Evolutionary conservation across 2,329 filamentous ascomycete species (phyloP), one percentile per base, ranked within the genome.

Genomic region (Calonectria pseudoreteaudii): DNA sequence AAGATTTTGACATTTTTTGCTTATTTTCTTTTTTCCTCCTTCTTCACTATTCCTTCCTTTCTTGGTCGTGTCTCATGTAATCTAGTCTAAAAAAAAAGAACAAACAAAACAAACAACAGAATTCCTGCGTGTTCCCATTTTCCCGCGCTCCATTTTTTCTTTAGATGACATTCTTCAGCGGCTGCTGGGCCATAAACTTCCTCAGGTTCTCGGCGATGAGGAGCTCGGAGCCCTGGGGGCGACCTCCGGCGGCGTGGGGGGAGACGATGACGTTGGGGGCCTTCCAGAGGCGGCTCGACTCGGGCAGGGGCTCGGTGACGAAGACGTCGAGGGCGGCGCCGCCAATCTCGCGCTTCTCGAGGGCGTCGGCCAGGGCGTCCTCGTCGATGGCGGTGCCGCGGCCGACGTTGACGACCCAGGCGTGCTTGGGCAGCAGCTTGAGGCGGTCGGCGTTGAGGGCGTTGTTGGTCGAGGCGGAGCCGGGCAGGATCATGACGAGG

Each of bases 401-500:
- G 16, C 88, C 88, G 60, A 90, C 88, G 79, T 90, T 90, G 75
- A 89, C 85, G 67, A 89, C 82, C 89, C 88, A 90, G 28, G 88
- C 88, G 81, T 93, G 91, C 75, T 87, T 87, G 47, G 91, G 91
- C 74, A 93, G 83, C 58, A 88, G 80, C 75, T 83, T 84, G 56
- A 93, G 80, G 10, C 90, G 82, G 81, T 91, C 89, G 34, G 85
- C 86, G 77, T 89, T 90, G 73, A 93, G 86, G 1, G 86, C 90
- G 77, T 92, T 84, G 44, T 84, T 84, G 31, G 91, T 93, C n/a
- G 86, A 85, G 11, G 88, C 89, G 44, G 87, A 88, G 0, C 91
- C 91, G 0, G 91, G 91, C 10, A 93, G 85, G 75, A 93, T 93
- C 91, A 93, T 92, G 77, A 93, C 91, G n/a, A 93, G 85, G 0